Evolutionary conservation across 768 basidiomycete species (phyloP).

Genomic region (Asterophora parasitica): DNA sequence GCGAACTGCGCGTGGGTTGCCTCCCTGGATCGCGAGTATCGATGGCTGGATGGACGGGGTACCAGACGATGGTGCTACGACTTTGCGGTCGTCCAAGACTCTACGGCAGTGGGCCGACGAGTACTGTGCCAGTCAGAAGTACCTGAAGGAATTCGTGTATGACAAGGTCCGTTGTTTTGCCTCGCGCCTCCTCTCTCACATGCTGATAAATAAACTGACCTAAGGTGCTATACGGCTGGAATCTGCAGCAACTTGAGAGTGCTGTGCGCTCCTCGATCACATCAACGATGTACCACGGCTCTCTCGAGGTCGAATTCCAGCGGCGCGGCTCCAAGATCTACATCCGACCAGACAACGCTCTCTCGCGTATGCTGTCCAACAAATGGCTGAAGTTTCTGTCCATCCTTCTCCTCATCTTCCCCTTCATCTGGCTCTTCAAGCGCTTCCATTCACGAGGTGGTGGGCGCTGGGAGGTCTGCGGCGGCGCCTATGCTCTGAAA

Average conservation of each 20-base stretch:
- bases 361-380: constrained; percentile 66
- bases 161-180: constrained; percentile 43
- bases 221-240: constrained; percentile 45
- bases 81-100: constrained; percentile 52
- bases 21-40: constrained; percentile 35
- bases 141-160: constrained; percentile 76
- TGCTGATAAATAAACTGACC: neutral
- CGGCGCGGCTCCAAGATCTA: constrained; percentile 45
- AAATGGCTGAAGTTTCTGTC: constrained; percentile 68
- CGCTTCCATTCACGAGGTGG: constrained; percentile 64
- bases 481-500: constrained; percentile 72
- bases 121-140: constrained; percentile 66
- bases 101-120: constrained; percentile 80
- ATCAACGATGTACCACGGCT: constrained; percentile 40
- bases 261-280: constrained; percentile 38
- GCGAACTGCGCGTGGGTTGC: constrained; percentile 42
- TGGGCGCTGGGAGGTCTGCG: constrained; percentile 72
- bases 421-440: constrained; percentile 78
- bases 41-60: constrained; percentile 17
- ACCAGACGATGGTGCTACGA: constrained; percentile 8
- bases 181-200: neutral
- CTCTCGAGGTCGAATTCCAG: constrained; percentile 47
- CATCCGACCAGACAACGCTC: constrained; percentile 60
- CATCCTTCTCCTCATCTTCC: constrained; percentile 67
- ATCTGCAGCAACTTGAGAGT: constrained; percentile 35